These are phyloP conservation scores for Tulasnella sp. DNA, from an alignment of 768 basidiomycete species.

Conservation along the genomic window DNA sequence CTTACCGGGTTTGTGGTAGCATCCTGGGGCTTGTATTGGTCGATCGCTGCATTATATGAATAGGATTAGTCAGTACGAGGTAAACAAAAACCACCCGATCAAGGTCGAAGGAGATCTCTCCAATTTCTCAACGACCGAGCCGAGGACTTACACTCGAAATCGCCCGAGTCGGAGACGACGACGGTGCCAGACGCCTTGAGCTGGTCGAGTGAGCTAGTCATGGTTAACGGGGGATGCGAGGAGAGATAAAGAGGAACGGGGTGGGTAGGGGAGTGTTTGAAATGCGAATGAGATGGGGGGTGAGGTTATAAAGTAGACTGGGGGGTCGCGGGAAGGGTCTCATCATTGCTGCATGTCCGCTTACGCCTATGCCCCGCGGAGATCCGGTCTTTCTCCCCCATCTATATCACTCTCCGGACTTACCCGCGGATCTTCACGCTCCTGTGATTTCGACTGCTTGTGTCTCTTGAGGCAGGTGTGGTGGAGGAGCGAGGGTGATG, in stretches of 20 bases:
- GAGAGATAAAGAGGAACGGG: not conserved
- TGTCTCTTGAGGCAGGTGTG: not conserved
- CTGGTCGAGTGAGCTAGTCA: slow-evolving; percentile 29
- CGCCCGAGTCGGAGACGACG: slow-evolving; percentile 96
- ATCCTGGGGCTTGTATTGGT: slow-evolving; percentile 96
- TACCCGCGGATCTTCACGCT: not conserved
- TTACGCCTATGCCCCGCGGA: not conserved
- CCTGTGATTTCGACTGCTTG: not conserved
- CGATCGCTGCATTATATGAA: slow-evolving; percentile 55
- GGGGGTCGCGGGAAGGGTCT: not conserved
- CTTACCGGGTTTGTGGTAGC: slow-evolving; percentile 93
- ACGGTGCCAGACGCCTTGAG: slow-evolving; percentile 90
- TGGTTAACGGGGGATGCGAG: slow-evolving; percentile 11
- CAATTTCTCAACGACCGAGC: not conserved
- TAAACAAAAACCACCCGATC: not conserved
- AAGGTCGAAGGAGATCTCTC: not conserved
- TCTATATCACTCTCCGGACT: not conserved
- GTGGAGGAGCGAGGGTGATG: not conserved
- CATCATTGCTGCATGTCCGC: not conserved
- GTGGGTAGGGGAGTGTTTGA: not conserved
- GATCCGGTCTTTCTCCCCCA: not conserved
- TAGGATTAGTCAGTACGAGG: not conserved
- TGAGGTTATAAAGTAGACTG: not conserved
- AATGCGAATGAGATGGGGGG: not conserved
- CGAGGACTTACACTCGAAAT: slow-evolving; percentile 60